phyloP scores from a whole-genome alignment of 2,329 filamentous ascomycete species.

The Tympanopsis confertula region DNA sequence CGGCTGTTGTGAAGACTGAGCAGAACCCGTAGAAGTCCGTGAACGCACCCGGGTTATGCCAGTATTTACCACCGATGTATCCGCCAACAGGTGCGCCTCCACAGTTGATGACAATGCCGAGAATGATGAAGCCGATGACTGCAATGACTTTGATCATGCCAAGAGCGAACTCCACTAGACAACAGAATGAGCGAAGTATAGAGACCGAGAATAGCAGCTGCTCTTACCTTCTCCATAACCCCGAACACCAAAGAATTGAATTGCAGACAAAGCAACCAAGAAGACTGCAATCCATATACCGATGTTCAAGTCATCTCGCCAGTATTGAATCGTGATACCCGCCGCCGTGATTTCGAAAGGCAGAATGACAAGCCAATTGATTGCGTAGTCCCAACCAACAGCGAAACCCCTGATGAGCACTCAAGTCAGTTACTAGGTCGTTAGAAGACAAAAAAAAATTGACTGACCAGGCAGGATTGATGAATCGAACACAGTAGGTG shows the following conservation, averaged over 20 bases:
- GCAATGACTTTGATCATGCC: slow-evolving; percentile 67
- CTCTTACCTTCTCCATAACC: slow-evolving; percentile 54
- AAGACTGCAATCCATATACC: slow-evolving; percentile 66
- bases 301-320: slow-evolving; percentile 49
- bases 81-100: slow-evolving; percentile 42
- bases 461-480: slow-evolving; percentile 51
- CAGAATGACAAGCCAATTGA: slow-evolving; percentile 46
- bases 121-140: slow-evolving; percentile 60
- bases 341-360: slow-evolving; percentile 59
- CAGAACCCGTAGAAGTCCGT: slow-evolving; percentile 46
- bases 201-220: slow-evolving; percentile 9
- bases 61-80: slow-evolving; percentile 51
- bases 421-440: neutral
- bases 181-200: no score
- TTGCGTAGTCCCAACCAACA: slow-evolving; percentile 79
- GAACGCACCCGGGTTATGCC: slow-evolving; percentile 49
- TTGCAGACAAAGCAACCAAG: slow-evolving; percentile 48
- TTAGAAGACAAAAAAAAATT: neutral
- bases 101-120: slow-evolving; percentile 52
- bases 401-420: slow-evolving; percentile 43
- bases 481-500: slow-evolving; percentile 63
- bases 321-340: slow-evolving; percentile 67
- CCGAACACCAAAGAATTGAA: slow-evolving; percentile 59
- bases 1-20: slow-evolving; percentile 40
- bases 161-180: slow-evolving; percentile 62